A percentile compares a stretch with the other conserved stretches of the same genome.
These are phyloP conservation scores for Scutellaria barbata DNA, from an alignment of 257 asterid species.

Conservation along the genomic window DNA sequence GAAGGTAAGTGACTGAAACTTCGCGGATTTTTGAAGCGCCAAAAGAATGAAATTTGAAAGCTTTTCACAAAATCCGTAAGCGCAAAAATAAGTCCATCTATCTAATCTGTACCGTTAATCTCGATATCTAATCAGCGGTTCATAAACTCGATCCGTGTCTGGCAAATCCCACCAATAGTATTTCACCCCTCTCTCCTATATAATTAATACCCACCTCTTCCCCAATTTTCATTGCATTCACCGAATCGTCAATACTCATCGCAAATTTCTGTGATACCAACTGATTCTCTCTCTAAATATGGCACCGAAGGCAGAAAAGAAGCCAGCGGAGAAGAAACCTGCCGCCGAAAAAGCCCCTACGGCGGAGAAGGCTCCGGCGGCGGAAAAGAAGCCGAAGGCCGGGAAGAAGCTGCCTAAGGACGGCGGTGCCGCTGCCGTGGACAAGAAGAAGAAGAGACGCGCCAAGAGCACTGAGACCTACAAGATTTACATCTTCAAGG, in stretches of 20 bases:
- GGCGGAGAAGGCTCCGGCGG: conserved; percentile 60
- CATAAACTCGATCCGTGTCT: conserved; percentile 28
- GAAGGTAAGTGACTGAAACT: no score
- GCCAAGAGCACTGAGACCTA: conserved; percentile 64
- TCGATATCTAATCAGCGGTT: conserved; percentile 20
- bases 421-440: conserved; percentile 51
- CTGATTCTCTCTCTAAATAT: conserved; percentile 19
- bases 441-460: conserved; percentile 65
- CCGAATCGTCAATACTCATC: neutral
- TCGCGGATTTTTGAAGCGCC: conserved; percentile 11
- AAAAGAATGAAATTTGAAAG: neutral
- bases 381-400: conserved; percentile 71
- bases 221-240: neutral
- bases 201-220: neutral
- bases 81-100: neutral
- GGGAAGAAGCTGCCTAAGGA: conserved; percentile 77
- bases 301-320: conserved; percentile 71
- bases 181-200: conserved; percentile 29
- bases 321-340: conserved; percentile 72
- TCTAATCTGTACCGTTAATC: conserved; percentile 24
- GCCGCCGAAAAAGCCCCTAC: conserved; percentile 66
- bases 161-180: conserved; percentile 36
- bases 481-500: conserved; percentile 85
- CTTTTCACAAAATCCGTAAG: conserved; percentile 12
- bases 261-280: neutral